Conservation (phyloP, 257 asterid species). For the Scutellaria minor region DNA sequence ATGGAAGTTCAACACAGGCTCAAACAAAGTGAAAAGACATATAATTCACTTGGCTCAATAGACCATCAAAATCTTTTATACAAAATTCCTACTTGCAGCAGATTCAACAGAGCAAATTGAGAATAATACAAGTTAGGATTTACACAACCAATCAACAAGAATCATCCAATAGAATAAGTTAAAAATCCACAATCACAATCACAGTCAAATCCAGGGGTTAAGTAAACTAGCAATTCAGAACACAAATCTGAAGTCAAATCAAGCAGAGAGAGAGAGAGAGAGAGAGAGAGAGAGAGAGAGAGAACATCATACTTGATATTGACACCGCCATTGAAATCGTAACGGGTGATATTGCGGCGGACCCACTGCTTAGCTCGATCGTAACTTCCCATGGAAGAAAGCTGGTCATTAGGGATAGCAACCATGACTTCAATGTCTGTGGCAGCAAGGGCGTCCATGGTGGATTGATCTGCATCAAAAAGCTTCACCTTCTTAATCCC, state of each 20-base stretch:
- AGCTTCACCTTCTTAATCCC: conserved; percentile 73
- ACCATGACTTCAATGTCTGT: conserved; percentile 74
- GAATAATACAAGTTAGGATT: too few relatives aligned
- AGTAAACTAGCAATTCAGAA: too few relatives aligned
- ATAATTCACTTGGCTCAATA: neutral
- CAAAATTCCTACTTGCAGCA: neutral
- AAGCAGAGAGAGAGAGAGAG: neutral
- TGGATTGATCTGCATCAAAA: conserved; percentile 67
- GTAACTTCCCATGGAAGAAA: conserved; percentile 57
- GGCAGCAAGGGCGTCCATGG: conserved; percentile 74
- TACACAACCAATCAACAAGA: too few relatives aligned
- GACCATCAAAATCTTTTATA: neutral
- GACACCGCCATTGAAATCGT: conserved; percentile 72
- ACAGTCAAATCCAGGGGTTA: too few relatives aligned
- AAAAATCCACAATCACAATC: too few relatives aligned
- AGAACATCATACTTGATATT: conserved; percentile 52
- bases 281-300: neutral
- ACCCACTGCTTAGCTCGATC: conserved; percentile 75
- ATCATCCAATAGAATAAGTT: too few relatives aligned
- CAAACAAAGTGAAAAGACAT: neutral
- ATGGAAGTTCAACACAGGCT: neutral
- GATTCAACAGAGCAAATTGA: conserved; percentile 1
- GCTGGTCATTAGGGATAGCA: conserved; percentile 81
- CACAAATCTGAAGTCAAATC: neutral
- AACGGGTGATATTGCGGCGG: conserved; percentile 59